Evolutionary conservation across 2,329 filamentous ascomycete species (phyloP).

Genomic region (Fusarium tricinctum): DNA sequence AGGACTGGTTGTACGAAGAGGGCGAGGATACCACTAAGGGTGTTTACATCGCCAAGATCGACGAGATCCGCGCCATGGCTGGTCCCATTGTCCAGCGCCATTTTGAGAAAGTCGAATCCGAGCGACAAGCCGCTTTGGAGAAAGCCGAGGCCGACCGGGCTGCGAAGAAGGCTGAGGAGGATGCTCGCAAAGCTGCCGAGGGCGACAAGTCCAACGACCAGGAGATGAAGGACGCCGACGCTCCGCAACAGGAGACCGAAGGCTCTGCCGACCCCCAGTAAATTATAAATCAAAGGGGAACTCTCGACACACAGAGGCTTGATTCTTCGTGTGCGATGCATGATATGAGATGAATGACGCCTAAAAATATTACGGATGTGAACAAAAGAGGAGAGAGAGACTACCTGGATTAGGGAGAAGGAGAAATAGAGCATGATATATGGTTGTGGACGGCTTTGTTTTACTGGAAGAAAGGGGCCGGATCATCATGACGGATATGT

Average conservation of each 20-base stretch:
- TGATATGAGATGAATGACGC: conserved; percentile 47
- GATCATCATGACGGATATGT: conserved; percentile 52
- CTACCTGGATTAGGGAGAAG: conserved; percentile 14
- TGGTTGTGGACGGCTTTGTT: conserved; percentile 47
- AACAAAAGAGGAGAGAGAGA: conserved; percentile 35
- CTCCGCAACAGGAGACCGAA: conserved; percentile 64
- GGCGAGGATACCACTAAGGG: conserved; percentile 95
- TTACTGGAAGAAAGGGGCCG: conserved; percentile 39
- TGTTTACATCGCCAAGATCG: conserved; percentile 93
- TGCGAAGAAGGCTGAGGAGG: conserved; percentile 77
- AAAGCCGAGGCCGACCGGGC: conserved; percentile 82
- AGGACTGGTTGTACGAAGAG: conserved; percentile 99
- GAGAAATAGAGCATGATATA: conserved; percentile 44
- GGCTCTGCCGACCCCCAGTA: conserved; percentile 58
- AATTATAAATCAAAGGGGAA: conserved; percentile 28
- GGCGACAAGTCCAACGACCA: conserved; percentile 69
- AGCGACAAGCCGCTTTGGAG: conserved; percentile 83
- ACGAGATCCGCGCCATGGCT: conserved; percentile 91
- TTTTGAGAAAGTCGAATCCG: conserved; percentile 92
- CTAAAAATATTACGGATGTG: conserved; percentile 38
- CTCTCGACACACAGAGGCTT: conserved; percentile 10
- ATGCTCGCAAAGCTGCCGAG: conserved; percentile 67
- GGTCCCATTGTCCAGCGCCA: conserved; percentile 94
- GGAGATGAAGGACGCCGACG: conserved; percentile 74
- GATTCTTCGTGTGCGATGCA: conserved; percentile 18